These are phyloP conservation scores for Kwoniella botswanensis DNA, from an alignment of 768 basidiomycete genomes.

Conservation along the genomic window DNA sequence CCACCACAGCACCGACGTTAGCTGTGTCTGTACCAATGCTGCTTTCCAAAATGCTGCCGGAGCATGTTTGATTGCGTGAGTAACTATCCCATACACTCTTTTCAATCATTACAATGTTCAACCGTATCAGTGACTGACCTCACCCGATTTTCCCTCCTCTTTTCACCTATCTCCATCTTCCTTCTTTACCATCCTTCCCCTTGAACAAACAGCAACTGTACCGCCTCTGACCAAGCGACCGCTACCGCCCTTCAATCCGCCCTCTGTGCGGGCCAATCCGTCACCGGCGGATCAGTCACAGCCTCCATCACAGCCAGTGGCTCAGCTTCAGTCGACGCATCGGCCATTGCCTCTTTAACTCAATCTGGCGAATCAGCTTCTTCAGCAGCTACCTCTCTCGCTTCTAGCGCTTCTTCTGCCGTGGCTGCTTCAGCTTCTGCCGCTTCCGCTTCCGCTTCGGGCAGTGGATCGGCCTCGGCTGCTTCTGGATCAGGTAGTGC, in stretches of 20 bases:
- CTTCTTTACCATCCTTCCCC: not conserved
- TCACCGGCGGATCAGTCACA: slow-evolving; percentile 40
- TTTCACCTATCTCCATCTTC: not conserved
- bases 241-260: slow-evolving; percentile 45
- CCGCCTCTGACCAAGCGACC: slow-evolving; percentile 43
- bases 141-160: not conserved
- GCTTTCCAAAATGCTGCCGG: slow-evolving; percentile 47
- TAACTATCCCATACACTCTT: not conserved
- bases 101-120: not conserved
- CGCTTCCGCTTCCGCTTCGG: slow-evolving; percentile 12
- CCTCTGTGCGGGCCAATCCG: slow-evolving; percentile 34
- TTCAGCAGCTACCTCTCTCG: slow-evolving; percentile 25
- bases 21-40: slow-evolving; percentile 50
- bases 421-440: slow-evolving; percentile 2
- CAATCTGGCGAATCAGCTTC: slow-evolving; percentile 23
- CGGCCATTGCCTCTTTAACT: slow-evolving; percentile 19
- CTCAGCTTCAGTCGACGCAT: slow-evolving; percentile 27
- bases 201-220: slow-evolving; percentile 40
- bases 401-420: slow-evolving; percentile 11
- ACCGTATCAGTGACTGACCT: not conserved
- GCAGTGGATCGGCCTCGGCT: not conserved
- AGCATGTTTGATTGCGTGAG: slow-evolving; percentile 46
- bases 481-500: slow-evolving; percentile 1
- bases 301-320: slow-evolving; percentile 35
- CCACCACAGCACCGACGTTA: slow-evolving; percentile 35